These are phyloP conservation scores for Puccinia coronata DNA, from an alignment of 1,284 basidiomycete genomes.

Conservation along the genomic window DNA sequence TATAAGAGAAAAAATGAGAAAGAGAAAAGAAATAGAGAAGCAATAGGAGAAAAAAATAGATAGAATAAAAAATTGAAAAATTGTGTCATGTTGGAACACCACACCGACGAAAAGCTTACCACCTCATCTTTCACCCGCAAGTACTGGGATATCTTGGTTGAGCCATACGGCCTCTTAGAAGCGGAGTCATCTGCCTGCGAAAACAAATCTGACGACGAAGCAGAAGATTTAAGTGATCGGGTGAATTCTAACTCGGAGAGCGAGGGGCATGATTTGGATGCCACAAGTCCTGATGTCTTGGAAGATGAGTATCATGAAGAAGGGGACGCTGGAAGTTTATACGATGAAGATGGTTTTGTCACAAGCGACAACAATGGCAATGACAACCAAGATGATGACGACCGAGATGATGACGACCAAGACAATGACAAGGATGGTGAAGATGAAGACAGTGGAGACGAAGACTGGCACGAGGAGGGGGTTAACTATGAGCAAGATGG, in stretches of 20 bases:
- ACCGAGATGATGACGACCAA: neutral
- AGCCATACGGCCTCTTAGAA: conserved; percentile 16
- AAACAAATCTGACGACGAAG: neutral
- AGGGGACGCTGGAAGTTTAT: neutral
- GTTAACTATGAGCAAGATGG: neutral
- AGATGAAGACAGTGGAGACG: neutral
- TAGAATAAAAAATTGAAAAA: too few relatives aligned
- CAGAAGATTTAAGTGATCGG: neutral
- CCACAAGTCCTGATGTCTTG: neutral
- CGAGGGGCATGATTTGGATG: neutral
- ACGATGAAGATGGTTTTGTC: conserved; percentile 5
- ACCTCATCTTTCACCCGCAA: conserved; percentile 24
- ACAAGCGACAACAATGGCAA: neutral
- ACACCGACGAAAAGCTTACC: neutral
- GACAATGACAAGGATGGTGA: neutral
- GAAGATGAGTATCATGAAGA: neutral
- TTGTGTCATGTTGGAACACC: too few relatives aligned
- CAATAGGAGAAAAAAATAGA: too few relatives aligned
- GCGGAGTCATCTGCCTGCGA: neutral
- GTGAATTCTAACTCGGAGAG: neutral
- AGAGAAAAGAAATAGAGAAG: too few relatives aligned
- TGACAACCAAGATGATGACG: neutral
- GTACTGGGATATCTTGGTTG: conserved; percentile 4
- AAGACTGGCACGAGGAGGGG: neutral
- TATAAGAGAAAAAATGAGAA: too few relatives aligned